These are phyloP conservation scores for Leucocoprinus birnbaumii DNA, from an alignment of 768 basidiomycete genomes.

Conservation along the genomic window DNA sequence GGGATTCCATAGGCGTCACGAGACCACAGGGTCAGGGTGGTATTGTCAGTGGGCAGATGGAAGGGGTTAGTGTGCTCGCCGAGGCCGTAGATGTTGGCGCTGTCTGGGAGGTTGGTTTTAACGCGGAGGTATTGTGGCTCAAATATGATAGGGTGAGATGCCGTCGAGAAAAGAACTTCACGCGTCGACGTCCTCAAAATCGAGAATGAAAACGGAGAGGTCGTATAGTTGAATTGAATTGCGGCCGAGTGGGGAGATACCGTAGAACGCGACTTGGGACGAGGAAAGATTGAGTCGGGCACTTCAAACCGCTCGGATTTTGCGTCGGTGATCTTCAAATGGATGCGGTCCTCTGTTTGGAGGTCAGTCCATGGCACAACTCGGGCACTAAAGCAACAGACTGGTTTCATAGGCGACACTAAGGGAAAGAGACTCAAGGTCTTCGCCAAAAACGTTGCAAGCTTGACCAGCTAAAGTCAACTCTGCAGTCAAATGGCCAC, in stretches of 20 bases:
- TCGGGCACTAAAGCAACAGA: slow-evolving; percentile 14
- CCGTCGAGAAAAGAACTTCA: slow-evolving; percentile 63
- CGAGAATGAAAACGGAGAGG: slow-evolving; percentile 59
- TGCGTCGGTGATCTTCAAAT: slow-evolving; percentile 60
- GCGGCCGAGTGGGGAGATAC: slow-evolving; percentile 29
- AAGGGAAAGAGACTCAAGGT: slow-evolving; percentile 44
- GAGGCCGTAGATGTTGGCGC: slow-evolving; percentile 74
- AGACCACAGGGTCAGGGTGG: slow-evolving; percentile 56
- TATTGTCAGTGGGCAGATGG: slow-evolving; percentile 48
- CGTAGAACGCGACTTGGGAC: slow-evolving; percentile 34
- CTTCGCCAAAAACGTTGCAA: slow-evolving; percentile 60
- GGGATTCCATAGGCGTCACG: slow-evolving; percentile 64
- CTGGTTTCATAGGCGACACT: slow-evolving; percentile 60
- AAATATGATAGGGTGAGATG: slow-evolving; percentile 62
- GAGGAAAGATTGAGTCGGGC: slow-evolving; percentile 57
- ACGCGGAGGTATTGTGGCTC: slow-evolving; percentile 77
- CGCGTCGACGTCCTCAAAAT: slow-evolving; percentile 44
- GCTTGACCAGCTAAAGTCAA: slow-evolving; percentile 47
- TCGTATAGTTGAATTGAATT: slow-evolving; percentile 60
- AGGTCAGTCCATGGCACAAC: background rate
- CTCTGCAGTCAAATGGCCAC: slow-evolving; percentile 44
- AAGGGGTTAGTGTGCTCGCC: slow-evolving; percentile 73
- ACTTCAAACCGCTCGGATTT: slow-evolving; percentile 55
- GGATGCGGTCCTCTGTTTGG: slow-evolving; percentile 49
- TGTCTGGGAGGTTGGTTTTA: slow-evolving; percentile 54